Percentiles rank a stretch among this genome's conserved stretches.
phyloP scores from a whole-genome alignment of 441 rosid species.

The Pelargonium australe region DNA sequence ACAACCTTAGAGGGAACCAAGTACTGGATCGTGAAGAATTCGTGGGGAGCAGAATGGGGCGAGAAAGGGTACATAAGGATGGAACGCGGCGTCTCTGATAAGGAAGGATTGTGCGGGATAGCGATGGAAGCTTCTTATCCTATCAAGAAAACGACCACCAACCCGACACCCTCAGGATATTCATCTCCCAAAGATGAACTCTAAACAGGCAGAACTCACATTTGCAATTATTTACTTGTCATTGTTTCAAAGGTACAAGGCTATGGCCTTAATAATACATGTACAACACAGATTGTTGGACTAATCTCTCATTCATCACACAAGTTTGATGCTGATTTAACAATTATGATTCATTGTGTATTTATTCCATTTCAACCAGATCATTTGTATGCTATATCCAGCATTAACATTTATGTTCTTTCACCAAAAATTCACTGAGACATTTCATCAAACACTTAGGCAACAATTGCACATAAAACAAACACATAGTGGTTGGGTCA shows the following conservation, averaged over 20 bases:
- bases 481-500: conserved; percentile 62
- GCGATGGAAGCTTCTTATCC: conserved; percentile 90
- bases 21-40: conserved; percentile 84
- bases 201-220: conserved; percentile 21
- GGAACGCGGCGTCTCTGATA: conserved; percentile 46
- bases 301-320: neutral
- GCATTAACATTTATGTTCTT: no score
- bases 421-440: neutral
- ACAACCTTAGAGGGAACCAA: conserved; percentile 56
- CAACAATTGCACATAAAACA: neutral
- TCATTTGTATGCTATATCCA: no score
- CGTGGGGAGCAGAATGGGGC: conserved; percentile 91
- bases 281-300: neutral
- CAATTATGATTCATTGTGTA: neutral
- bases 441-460: neutral
- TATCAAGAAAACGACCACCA: conserved; percentile 46
- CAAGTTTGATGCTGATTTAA: neutral
- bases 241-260: neutral
- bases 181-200: conserved; percentile 59
- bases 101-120: conserved; percentile 69
- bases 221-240: neutral
- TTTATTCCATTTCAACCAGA: no score
- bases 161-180: conserved; percentile 28
- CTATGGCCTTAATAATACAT: neutral
- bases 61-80: conserved; percentile 83